A percentile compares a stretch with the other conserved stretches of the same genome.
phyloP scores from a whole-genome alignment of 495 filamentous ascomycete genomes.

The Penicillium psychrofluorescens region DNA sequence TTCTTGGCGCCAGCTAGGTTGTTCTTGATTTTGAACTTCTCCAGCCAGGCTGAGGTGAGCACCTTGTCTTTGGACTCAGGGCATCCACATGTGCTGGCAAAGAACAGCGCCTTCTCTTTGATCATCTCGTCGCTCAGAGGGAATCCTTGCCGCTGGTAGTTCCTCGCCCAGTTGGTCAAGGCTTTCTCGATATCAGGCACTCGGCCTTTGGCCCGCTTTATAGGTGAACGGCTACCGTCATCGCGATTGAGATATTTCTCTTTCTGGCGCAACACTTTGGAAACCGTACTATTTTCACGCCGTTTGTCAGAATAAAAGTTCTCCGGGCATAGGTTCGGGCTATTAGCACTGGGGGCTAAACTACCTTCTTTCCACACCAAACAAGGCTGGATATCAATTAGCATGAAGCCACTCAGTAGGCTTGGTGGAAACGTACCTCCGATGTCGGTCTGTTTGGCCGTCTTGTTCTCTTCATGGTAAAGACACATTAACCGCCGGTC shows the following conservation, averaged over 20 bases:
- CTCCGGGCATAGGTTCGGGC: background rate
- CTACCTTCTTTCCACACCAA: constrained; percentile 98
- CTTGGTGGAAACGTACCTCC: constrained; percentile 53
- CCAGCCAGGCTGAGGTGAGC: constrained; percentile 74
- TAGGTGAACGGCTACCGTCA: constrained; percentile 78
- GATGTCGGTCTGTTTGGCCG: constrained; percentile 97
- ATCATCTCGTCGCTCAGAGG: constrained; percentile 76
- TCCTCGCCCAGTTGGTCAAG: constrained; percentile 81
- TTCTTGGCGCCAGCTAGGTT: constrained; percentile 60
- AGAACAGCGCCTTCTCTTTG: constrained; percentile 79
- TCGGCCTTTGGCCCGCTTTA: constrained; percentile 84
- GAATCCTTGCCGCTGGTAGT: constrained; percentile 69
- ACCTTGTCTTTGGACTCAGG: constrained; percentile 72
- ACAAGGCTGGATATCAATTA: constrained; percentile 56
- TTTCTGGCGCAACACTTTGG: constrained; percentile 92
- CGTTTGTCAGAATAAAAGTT: background rate
- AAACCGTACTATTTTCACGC: constrained; percentile 67
- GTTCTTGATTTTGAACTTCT: constrained; percentile 96
- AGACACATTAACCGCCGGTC: constrained; percentile 91
- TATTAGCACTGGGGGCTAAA: background rate
- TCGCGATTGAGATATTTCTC: constrained; percentile 92
- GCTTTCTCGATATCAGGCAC: constrained; percentile 94
- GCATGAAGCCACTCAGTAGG: constrained; percentile 10
- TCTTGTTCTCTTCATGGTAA: constrained; percentile 90
- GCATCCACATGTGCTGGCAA: constrained; percentile 68